Evolutionary conservation across 2,329 filamentous ascomycete genomes (phyloP).

Genomic region (Aspergillus oerlinghausenensis): DNA sequence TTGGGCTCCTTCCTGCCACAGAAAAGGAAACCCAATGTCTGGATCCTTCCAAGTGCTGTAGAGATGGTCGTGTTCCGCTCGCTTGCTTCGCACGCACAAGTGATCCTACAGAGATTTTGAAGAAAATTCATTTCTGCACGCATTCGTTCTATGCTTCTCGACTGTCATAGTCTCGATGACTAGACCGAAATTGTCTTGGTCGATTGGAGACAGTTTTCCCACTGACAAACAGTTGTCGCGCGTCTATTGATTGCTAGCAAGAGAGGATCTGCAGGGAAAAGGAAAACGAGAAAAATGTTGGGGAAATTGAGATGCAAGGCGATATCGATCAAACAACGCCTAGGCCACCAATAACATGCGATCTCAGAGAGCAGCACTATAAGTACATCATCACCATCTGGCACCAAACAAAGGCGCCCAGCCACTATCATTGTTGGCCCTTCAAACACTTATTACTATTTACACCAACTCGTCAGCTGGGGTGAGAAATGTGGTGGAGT

Average conservation of each 20-base stretch:
- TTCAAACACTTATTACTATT: not conserved
- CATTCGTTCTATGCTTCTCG: not conserved
- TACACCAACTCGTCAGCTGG: not conserved
- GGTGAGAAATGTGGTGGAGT: not conserved
- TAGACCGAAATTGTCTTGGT: not conserved
- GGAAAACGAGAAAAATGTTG: not conserved
- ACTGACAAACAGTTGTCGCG: not conserved
- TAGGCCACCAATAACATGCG: not conserved
- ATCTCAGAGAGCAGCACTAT: not conserved
- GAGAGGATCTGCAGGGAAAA: not conserved
- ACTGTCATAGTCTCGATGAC: not conserved
- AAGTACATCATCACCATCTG: slow-evolving; percentile 16
- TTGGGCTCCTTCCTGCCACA: not conserved
- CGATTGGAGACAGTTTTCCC: not conserved
- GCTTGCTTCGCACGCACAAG: too few relatives aligned
- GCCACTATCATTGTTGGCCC: slow-evolving; percentile 4
- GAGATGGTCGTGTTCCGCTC: too few relatives aligned
- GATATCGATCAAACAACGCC: not conserved
- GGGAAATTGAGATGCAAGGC: not conserved
- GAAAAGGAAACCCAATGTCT: not conserved
- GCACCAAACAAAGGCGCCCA: slow-evolving; percentile 19
- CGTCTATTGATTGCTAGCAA: not conserved
- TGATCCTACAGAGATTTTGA: not conserved
- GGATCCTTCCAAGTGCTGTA: not conserved
- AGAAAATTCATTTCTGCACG: not conserved